These are phyloP conservation scores for Colletotrichum graminicola DNA, from an alignment of 2,329 filamentous ascomycete species.

Conservation along the genomic window DNA sequence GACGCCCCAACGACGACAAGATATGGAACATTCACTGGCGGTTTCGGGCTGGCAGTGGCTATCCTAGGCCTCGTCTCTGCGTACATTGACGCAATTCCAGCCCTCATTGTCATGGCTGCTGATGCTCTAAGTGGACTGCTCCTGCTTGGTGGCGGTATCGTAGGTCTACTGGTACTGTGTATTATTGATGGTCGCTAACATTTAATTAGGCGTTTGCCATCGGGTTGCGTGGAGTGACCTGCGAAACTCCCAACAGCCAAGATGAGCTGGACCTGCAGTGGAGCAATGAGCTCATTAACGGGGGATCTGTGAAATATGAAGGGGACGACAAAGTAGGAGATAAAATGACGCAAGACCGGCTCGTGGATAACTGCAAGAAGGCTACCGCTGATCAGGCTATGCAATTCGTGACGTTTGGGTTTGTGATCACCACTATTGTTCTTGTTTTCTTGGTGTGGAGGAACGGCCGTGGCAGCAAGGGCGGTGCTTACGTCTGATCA, in stretches of 20 bases:
- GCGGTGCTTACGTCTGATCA: conserved; percentile 8
- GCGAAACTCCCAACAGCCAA: not conserved
- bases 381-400: conserved; percentile 34
- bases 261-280: rapidly evolving
- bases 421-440: conserved; percentile 23
- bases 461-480: conserved; percentile 20
- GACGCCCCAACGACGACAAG: conserved; percentile 28
- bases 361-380: conserved; percentile 28
- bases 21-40: conserved; percentile 35
- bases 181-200: not conserved
- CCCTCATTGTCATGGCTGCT: conserved; percentile 25
- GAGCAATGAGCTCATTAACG: conserved; percentile 20
- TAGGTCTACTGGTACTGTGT: conserved; percentile 4
- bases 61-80: conserved; percentile 12
- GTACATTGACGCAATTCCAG: conserved; percentile 37
- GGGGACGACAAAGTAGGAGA: not conserved
- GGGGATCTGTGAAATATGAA: not conserved
- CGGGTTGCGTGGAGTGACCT: conserved; percentile 24
- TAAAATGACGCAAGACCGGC: not conserved
- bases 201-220: conserved; percentile 26
- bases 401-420: conserved; percentile 34
- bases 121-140: conserved; percentile 34
- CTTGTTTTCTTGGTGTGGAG: conserved; percentile 34
- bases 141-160: conserved; percentile 38
- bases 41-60: conserved; percentile 29